These are phyloP conservation scores for Daldinia childiae DNA, from an alignment of 495 filamentous ascomycete species.

Conservation along the genomic window DNA sequence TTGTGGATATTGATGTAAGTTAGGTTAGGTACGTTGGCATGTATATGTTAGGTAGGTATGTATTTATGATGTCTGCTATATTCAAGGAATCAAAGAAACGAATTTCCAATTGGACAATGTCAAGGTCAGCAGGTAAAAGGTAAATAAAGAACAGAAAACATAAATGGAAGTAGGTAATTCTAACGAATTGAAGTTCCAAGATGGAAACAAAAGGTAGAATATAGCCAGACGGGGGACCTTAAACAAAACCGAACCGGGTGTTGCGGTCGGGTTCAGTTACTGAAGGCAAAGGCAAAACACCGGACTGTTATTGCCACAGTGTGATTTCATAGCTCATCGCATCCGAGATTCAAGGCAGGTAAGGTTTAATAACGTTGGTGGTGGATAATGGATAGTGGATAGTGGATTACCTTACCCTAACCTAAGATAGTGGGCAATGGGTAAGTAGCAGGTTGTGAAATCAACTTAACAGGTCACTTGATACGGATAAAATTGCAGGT, in stretches of 20 bases:
- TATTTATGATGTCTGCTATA: neutral
- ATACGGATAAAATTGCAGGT: constrained; percentile 38
- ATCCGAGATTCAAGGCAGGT: constrained; percentile 1
- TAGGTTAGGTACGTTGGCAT: neutral
- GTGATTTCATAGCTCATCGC: constrained; percentile 36
- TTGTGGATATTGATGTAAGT: no score
- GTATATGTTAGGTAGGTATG: no score
- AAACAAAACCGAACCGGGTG: constrained; percentile 4
- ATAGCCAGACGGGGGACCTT: neutral
- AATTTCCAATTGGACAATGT: constrained; percentile 4
- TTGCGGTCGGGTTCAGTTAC: constrained; percentile 13
- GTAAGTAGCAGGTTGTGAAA: constrained; percentile 18
- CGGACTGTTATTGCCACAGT: constrained; percentile 35
- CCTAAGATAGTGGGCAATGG: neutral
- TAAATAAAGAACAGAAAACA: constrained; percentile 15
- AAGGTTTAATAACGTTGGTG: neutral
- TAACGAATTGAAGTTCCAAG: constrained; percentile 25
- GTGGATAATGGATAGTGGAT: neutral
- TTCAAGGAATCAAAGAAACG: constrained; percentile 2
- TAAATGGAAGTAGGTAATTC: constrained; percentile 4
- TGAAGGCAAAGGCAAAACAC: constrained; percentile 40
- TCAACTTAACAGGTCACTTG: constrained; percentile 41
- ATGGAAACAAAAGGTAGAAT: constrained; percentile 25
- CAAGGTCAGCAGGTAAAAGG: constrained; percentile 16
- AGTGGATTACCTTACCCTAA: no score